phyloP scores from a whole-genome alignment of 768 basidiomycete species.

The Sarcodon aspratus region DNA sequence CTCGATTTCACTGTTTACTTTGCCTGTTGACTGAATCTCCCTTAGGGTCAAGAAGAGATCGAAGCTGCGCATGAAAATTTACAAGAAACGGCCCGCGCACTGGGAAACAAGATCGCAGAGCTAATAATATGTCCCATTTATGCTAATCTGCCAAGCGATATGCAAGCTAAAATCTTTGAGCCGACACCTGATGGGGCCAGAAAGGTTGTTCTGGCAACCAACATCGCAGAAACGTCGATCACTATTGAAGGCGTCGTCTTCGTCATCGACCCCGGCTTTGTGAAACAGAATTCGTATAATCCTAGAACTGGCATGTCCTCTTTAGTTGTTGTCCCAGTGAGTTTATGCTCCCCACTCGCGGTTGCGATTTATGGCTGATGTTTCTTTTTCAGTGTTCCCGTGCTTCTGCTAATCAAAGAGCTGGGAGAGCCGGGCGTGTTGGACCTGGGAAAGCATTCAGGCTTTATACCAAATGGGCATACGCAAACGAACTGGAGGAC shows the following conservation, averaged over 20 bases:
- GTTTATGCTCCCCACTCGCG: conserved; percentile 15
- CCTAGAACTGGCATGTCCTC: conserved; percentile 98
- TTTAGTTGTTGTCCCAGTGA: conserved; percentile 85
- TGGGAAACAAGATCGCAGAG: conserved; percentile 94
- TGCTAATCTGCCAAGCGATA: conserved; percentile 96
- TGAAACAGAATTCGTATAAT: conserved; percentile 99
- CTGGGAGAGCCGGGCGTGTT: conserved; percentile 94
- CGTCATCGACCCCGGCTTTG: conserved; percentile 98
- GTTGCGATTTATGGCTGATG: not conserved
- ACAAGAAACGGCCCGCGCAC: conserved; percentile 86
- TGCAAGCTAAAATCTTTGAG: conserved; percentile 99
- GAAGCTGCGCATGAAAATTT: conserved; percentile 95
- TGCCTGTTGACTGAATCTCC: conserved; percentile 3
- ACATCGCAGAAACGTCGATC: conserved; percentile 99
- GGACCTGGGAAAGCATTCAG: conserved; percentile 98
- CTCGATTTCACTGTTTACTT: not conserved
- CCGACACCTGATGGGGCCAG: conserved; percentile 94
- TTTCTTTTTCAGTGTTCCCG: conserved; percentile 64
- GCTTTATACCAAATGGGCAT: conserved; percentile 99
- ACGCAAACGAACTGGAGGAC: conserved; percentile 87
- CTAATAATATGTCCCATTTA: conserved; percentile 96
- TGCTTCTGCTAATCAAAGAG: conserved; percentile 94
- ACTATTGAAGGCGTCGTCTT: conserved; percentile 99
- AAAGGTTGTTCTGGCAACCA: conserved; percentile 96
- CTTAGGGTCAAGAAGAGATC: conserved; percentile 97